Conservation (phyloP, 2,329 filamentous ascomycete genomes). For the Diaporthe sp. region DNA sequence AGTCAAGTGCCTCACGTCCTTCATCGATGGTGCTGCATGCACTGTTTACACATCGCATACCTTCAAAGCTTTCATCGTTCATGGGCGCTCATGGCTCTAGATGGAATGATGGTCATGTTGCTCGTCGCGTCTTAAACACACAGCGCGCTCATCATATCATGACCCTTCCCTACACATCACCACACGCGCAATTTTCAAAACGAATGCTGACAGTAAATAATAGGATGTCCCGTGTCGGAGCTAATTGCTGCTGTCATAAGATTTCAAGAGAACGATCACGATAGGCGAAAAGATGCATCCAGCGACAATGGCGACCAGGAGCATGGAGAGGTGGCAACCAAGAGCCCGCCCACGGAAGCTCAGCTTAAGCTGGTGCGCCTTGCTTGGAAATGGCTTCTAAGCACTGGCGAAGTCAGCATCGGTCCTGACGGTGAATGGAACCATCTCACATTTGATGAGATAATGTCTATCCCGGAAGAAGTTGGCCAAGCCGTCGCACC, state of each 20-base stretch:
- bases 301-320: slow-evolving; percentile 5
- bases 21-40: slow-evolving; percentile 3
- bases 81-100: background rate
- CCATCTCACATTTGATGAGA: slow-evolving; percentile 56
- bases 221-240: slow-evolving; percentile 44
- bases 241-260: slow-evolving; percentile 44
- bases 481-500: slow-evolving; percentile 7
- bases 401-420: slow-evolving; percentile 57
- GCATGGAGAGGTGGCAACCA: background rate
- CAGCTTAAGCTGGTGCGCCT: slow-evolving; percentile 55
- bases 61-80: background rate
- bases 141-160: background rate
- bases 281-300: background rate
- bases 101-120: background rate
- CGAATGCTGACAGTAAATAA: slow-evolving; percentile 19
- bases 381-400: slow-evolving; percentile 58
- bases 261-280: slow-evolving; percentile 39
- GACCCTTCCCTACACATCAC: background rate
- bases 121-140: background rate
- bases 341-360: slow-evolving; percentile 43
- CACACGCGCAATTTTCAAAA: background rate
- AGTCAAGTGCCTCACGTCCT: slow-evolving; percentile 44
- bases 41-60: slow-evolving; percentile 1
- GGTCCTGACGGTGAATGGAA: slow-evolving; percentile 54
- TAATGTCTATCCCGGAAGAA: slow-evolving; percentile 55